Evolutionary conservation across 2,329 filamentous ascomycete genomes (phyloP).

Genomic region (Beauveria medogensis): DNA sequence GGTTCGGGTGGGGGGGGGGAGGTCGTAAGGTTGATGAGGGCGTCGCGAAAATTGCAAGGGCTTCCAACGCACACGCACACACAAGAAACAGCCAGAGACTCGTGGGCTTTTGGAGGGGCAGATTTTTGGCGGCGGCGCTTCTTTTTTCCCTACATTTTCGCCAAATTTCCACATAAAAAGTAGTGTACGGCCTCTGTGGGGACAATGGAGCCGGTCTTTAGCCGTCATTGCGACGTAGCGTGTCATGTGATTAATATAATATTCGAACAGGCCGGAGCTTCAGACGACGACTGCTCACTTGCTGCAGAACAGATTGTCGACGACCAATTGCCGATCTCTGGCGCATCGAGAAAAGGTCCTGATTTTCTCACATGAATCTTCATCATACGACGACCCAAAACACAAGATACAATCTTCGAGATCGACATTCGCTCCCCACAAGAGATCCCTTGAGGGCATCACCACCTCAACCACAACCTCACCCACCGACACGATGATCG

Average conservation of each 20-base stretch:
- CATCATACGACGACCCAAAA: neutral
- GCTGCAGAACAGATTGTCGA: neutral
- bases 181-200: slow-evolving; percentile 24
- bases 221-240: slow-evolving; percentile 16
- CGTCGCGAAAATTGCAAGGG: slow-evolving; percentile 16
- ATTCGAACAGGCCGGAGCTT: slow-evolving; percentile 14
- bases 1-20: slow-evolving; percentile 4
- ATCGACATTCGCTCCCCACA: neutral
- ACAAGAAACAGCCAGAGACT: neutral
- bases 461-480: neutral
- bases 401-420: neutral
- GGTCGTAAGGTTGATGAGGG: neutral
- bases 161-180: slow-evolving; percentile 25
- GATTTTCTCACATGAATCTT: neutral
- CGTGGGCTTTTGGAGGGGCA: slow-evolving; percentile 28
- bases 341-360: neutral
- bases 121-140: slow-evolving; percentile 20
- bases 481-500: neutral
- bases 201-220: slow-evolving; percentile 24
- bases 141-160: slow-evolving; percentile 30
- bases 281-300: neutral
- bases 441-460: neutral
- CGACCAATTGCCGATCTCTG: neutral
- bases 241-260: slow-evolving; percentile 31
- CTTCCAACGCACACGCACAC: slow-evolving; percentile 13